Conservation (phyloP, 352 stramenopile species). For the Globisporangium alternatum region DNA sequence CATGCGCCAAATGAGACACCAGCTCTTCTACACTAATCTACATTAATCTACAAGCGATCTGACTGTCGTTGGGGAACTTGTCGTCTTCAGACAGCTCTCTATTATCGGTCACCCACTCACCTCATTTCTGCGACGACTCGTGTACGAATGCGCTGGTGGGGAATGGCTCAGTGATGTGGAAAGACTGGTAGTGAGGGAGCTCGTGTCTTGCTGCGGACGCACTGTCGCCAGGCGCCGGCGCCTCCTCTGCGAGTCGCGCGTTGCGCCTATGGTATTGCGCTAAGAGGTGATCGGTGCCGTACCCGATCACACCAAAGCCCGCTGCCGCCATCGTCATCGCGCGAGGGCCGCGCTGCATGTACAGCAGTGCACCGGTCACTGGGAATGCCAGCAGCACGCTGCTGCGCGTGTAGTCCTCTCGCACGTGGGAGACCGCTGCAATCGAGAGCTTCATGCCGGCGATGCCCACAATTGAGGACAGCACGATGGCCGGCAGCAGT, state of each 20-base stretch:
- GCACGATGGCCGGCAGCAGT: constrained; percentile 36
- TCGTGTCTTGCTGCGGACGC: no score
- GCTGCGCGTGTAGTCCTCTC: constrained; percentile 52
- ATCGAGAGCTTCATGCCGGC: constrained; percentile 58
- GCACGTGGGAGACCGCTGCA: constrained; percentile 36
- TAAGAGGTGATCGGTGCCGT: constrained; percentile 28
- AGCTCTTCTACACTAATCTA: not conserved
- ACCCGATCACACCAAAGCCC: constrained; percentile 35
- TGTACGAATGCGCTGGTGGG: not conserved
- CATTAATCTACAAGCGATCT: no score
- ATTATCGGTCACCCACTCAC: not conserved
- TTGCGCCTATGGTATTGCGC: not conserved
- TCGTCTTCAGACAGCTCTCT: no score
- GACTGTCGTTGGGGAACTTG: no score
- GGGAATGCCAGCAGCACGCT: constrained; percentile 54
- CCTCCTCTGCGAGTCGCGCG: constrained; percentile 4
- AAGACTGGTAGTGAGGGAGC: not conserved
- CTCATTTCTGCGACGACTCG: constrained; percentile 2
- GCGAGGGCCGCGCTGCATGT: constrained; percentile 33
- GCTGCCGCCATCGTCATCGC: constrained; percentile 38
- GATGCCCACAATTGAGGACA: constrained; percentile 43
- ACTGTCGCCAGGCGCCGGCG: no score
- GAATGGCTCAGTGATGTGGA: constrained; percentile 1
- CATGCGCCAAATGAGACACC: no score
- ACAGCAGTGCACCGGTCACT: constrained; percentile 42